These are phyloP conservation scores for Recurvomyces mirabilis DNA, from an alignment of 495 filamentous ascomycete genomes.

Conservation along the genomic window DNA sequence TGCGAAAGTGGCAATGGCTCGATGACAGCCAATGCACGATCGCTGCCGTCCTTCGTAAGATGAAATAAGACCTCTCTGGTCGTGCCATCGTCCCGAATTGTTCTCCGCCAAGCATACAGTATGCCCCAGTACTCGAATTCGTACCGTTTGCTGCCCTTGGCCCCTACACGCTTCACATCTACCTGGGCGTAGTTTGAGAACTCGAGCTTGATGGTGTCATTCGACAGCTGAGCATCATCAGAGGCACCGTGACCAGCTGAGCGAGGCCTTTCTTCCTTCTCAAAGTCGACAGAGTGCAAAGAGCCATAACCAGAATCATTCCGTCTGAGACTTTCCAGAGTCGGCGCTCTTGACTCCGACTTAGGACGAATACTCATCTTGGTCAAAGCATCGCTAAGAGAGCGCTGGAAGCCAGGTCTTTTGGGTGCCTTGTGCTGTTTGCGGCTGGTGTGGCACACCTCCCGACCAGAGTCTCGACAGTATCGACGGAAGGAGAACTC, in stretches of 20 bases:
- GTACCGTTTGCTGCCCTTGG: slow-evolving; percentile 63
- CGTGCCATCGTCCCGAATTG: slow-evolving; percentile 49
- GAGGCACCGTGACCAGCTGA: slow-evolving; percentile 11
- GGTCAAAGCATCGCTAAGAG: slow-evolving; percentile 64
- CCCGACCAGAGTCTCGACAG: slow-evolving; percentile 82
- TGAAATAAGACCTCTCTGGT: slow-evolving; percentile 60
- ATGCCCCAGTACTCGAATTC: slow-evolving; percentile 88
- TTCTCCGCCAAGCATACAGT: slow-evolving; percentile 74
- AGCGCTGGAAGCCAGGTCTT: slow-evolving; percentile 29
- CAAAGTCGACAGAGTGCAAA: slow-evolving; percentile 37
- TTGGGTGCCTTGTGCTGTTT: slow-evolving; percentile 48
- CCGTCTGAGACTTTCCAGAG: slow-evolving; percentile 35
- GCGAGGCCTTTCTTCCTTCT: slow-evolving; percentile 32
- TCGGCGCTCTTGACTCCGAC: slow-evolving; percentile 41
- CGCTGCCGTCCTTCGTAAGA: slow-evolving; percentile 55
- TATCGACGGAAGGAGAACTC: slow-evolving; percentile 89
- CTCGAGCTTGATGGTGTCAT: slow-evolving; percentile 75
- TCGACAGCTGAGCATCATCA: slow-evolving; percentile 33
- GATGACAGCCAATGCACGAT: slow-evolving; percentile 64
- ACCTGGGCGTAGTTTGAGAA: slow-evolving; percentile 97
- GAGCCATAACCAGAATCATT: slow-evolving; percentile 53
- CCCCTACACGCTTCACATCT: slow-evolving; percentile 62
- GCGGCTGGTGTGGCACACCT: slow-evolving; percentile 76
- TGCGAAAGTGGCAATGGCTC: slow-evolving; percentile 67
- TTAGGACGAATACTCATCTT: slow-evolving; percentile 53